Conservation (phyloP, 139 green algal species). For the Desmodesmus armatus region DNA sequence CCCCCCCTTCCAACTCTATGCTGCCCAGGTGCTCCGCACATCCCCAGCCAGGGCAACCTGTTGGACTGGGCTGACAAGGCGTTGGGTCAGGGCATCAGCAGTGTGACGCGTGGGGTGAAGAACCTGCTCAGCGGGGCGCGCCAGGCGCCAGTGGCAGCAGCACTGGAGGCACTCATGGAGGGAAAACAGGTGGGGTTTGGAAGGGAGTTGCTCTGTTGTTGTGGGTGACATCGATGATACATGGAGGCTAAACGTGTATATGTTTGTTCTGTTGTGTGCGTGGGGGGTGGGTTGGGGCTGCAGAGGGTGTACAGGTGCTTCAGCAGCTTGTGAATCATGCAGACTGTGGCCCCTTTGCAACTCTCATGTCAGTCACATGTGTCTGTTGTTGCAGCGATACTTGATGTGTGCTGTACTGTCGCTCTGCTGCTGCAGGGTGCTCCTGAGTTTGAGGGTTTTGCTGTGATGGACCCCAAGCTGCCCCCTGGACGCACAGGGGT, state of each 20-base stretch:
- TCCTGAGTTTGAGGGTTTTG: constrained; percentile 82
- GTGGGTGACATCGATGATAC: no score
- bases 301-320: background rate
- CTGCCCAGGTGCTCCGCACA: background rate
- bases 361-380: no score
- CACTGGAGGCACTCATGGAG: constrained; percentile 94
- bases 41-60: constrained; percentile 56
- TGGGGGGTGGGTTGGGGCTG: no score
- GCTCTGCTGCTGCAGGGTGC: constrained; percentile 8
- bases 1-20: background rate
- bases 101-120: constrained; percentile 94
- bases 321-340: background rate
- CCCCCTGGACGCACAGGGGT: constrained; percentile 40
- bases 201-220: background rate
- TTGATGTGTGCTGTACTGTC: background rate
- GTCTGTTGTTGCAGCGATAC: background rate
- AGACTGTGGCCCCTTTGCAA: no score
- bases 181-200: constrained; percentile 53
- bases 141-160: constrained; percentile 83
- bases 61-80: constrained; percentile 95
- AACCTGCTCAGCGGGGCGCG: constrained; percentile 83
- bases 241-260: no score
- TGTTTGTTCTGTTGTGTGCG: no score
- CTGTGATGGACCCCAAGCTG: constrained; percentile 91
- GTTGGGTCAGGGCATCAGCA: constrained; percentile 87